A percentile compares a stretch with the other conserved stretches of the same genome.
phyloP scores from a whole-genome alignment of 768 basidiomycete genomes.

The Wakefieldia striispora region DNA sequence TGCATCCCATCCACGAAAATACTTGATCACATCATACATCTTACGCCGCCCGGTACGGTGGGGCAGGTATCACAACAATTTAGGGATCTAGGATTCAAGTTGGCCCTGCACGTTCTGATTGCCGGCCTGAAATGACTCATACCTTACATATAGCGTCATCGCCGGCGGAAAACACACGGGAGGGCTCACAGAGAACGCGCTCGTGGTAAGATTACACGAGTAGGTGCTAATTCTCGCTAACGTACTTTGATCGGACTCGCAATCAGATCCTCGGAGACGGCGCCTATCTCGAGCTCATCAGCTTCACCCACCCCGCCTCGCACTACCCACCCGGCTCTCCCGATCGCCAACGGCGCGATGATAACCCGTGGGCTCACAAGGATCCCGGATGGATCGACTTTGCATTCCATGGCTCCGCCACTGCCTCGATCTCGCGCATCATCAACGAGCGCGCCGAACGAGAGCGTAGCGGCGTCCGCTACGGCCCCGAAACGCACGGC shows the following conservation, averaged over 20 bases:
- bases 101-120: constrained; percentile 10
- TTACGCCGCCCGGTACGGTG: constrained; percentile 64
- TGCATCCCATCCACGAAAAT: constrained; percentile 36
- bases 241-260: no score
- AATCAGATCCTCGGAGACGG: constrained; percentile 39
- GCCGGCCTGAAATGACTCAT: background rate
- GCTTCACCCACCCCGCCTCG: constrained; percentile 55
- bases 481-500: constrained; percentile 45
- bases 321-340: constrained; percentile 53
- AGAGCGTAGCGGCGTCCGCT: constrained; percentile 40
- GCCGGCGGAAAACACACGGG: constrained; percentile 64
- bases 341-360: constrained; percentile 41
- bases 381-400: constrained; percentile 67
- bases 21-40: constrained; percentile 69
- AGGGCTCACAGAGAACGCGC: constrained; percentile 62
- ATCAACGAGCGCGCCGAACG: constrained; percentile 51
- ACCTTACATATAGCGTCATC: constrained; percentile 47
- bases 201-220: constrained; percentile 44
- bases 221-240: background rate
- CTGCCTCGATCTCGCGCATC: constrained; percentile 43
- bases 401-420: constrained; percentile 56
- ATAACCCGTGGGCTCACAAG: constrained; percentile 53
- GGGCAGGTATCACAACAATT: constrained; percentile 50
- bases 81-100: constrained; percentile 66
- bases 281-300: constrained; percentile 67